Base-by-base conservation (phyloP, 192 early-diverging fungal genomes). In the Gonapodya prolifera region DNA sequence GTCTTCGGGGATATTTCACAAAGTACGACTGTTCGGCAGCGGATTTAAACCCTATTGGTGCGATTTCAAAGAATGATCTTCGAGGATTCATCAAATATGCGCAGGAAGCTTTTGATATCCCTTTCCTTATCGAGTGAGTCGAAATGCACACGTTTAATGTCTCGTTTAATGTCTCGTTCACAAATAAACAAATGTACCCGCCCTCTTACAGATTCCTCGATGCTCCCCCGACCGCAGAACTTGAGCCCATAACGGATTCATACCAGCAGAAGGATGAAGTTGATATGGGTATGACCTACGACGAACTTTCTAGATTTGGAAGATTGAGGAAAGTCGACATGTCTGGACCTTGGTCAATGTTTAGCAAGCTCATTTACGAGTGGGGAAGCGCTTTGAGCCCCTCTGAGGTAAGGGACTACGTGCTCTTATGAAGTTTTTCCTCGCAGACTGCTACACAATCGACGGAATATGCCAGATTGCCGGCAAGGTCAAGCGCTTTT, bases 241-340 rank as follows among this genome's bases (percentile, higher is more conserved):
- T 99, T 33, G 97, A 98, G 76, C 98, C 98, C 0, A 90, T 92
- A 35, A 92, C 95, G 0, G 86, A 85, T 23, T 82, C 82, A 36
- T 96, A 96, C 81, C 87, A 88, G 31, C 98, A 99, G 81, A 88
- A 91, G 0, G 94, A 96, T 82, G 98, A 98, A 80, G 86, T 84
- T 30, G 98, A 99, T 79, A 99, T 99, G 98, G 96, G 95, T 16
- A 98, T 99, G 96, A 92, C 92, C 23, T 99, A 99, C 82, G 89
- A 91, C 18, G 98, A 99, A 75, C 86, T 99, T 0, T 92, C 94
- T 13, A 85, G 86, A 28, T 99, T 93, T 87, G 98, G 98, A 30
- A 86, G 92, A 16, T 83, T 98, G 73, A 91, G 98, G 1, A 97
- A 96, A 79, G 87, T 97, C 33, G 80, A 86, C 34, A 89, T 90